Percentiles rank a stretch among this genome's conserved stretches.
phyloP scores from a whole-genome alignment of 441 rosid genomes.

The Lepidium campestre region DNA sequence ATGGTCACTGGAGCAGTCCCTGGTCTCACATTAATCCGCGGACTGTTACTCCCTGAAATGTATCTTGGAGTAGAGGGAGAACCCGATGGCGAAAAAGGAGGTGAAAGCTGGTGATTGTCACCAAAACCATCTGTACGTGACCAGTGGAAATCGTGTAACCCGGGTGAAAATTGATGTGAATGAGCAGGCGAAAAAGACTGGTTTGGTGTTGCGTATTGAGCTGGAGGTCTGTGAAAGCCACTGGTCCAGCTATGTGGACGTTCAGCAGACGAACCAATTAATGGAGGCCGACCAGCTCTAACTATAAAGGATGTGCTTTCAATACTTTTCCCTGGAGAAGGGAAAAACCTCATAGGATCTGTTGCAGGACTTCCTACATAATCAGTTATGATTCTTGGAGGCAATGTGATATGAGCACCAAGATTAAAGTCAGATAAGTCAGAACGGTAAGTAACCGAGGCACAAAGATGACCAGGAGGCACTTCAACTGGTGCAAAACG shows the following conservation, averaged over 20 bases:
- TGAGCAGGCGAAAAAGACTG: slow-evolving; percentile 49
- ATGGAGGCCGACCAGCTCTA: slow-evolving; percentile 46
- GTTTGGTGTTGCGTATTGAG: slow-evolving; percentile 35
- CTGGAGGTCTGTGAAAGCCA: slow-evolving; percentile 58
- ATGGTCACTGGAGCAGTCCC: slow-evolving; percentile 85
- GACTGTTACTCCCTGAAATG: slow-evolving; percentile 35
- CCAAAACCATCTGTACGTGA: slow-evolving; percentile 46
- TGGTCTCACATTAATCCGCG: slow-evolving; percentile 35
- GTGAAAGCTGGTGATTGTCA: slow-evolving; percentile 79
- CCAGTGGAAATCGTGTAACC: slow-evolving; percentile 40
- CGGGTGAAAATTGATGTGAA: slow-evolving; percentile 33
- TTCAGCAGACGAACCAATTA: slow-evolving; percentile 43
- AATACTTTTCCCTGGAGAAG: slow-evolving; percentile 52
- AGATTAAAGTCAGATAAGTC: slow-evolving; percentile 68
- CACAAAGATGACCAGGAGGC: slow-evolving; percentile 58
- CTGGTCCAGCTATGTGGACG: slow-evolving; percentile 94
- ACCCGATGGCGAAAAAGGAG: slow-evolving; percentile 79
- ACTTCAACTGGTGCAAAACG: slow-evolving; percentile 71
- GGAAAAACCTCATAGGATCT: slow-evolving; percentile 72
- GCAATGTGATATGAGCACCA: slow-evolving; percentile 51
- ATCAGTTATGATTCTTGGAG: slow-evolving; percentile 71
- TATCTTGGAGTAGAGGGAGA: slow-evolving; percentile 66
- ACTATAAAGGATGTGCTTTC: slow-evolving; percentile 52
- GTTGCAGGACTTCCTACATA: slow-evolving; percentile 88
- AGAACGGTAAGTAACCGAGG: slow-evolving; percentile 60